Evolutionary conservation across 2,329 filamentous ascomycete species (phyloP).

Genomic region (Aulographum hederae): DNA sequence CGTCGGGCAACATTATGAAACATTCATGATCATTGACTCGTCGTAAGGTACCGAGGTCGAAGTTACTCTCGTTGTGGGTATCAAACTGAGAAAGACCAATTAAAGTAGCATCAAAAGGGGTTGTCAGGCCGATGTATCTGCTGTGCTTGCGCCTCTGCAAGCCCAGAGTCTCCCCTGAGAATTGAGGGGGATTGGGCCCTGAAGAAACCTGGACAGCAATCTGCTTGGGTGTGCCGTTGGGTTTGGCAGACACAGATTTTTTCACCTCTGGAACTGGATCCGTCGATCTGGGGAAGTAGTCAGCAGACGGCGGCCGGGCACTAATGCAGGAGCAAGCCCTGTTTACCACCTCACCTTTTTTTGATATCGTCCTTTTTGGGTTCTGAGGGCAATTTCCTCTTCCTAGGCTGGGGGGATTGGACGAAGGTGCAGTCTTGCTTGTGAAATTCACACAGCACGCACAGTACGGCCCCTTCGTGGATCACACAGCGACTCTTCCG

Average conservation of each 20-base stretch:
- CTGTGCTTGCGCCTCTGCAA: conserved; percentile 63
- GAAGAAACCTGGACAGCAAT: conserved; percentile 11
- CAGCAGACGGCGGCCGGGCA: no score
- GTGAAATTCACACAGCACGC: conserved; percentile 60
- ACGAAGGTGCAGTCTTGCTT: conserved; percentile 64
- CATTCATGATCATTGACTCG: conserved; percentile 63
- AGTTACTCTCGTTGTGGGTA: conserved; percentile 60
- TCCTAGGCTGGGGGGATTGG: conserved; percentile 58
- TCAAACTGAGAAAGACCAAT: conserved; percentile 69
- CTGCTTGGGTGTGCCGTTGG: conserved; percentile 9
- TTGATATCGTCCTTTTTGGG: conserved; percentile 43
- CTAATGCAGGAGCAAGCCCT: no score
- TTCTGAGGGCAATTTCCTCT: conserved; percentile 54
- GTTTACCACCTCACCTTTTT: no score
- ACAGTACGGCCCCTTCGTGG: conserved; percentile 55
- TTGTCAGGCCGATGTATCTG: conserved; percentile 69
- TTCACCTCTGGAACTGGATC: no score
- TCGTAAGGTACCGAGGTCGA: conserved; percentile 43
- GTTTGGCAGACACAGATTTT: no score
- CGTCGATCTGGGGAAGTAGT: no score
- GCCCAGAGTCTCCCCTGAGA: conserved; percentile 37
- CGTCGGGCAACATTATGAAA: conserved; percentile 64
- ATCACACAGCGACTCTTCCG: conserved; percentile 62
- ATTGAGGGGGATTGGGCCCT: conserved; percentile 7
- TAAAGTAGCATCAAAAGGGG: conserved; percentile 67